A percentile compares a stretch with the other conserved stretches of the same genome.
Evolutionary conservation across 345 rosid species (phyloP).

Genomic region (Gossypium australe): DNA sequence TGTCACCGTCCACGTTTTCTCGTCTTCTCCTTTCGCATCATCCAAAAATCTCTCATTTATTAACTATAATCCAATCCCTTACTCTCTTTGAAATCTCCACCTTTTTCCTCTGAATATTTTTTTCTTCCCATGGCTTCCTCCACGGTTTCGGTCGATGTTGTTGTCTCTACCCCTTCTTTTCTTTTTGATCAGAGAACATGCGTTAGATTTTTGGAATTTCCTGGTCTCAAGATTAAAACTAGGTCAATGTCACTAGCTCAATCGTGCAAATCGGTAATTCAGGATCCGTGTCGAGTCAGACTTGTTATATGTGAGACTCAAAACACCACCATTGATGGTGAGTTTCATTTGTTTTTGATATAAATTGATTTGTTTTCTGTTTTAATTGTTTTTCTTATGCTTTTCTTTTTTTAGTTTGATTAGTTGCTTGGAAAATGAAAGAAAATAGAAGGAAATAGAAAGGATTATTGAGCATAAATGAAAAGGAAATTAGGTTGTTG

Average conservation of each 20-base stretch:
- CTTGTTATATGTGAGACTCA: slow-evolving; percentile 7
- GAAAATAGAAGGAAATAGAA: background rate
- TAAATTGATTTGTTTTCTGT: no score
- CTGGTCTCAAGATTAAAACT: background rate
- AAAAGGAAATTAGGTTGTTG: background rate
- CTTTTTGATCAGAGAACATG: slow-evolving; percentile 3
- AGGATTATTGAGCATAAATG: background rate
- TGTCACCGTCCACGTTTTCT: no score
- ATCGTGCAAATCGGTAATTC: slow-evolving; percentile 5
- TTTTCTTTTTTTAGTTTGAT: no score
- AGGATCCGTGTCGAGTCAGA: background rate
- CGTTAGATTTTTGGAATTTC: background rate
- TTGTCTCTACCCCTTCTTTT: slow-evolving; percentile 2
- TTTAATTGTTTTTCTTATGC: background rate
- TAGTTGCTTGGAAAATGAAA: no score
- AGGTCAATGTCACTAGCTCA: background rate
- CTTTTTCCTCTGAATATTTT: background rate
- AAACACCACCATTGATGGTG: slow-evolving; percentile 19
- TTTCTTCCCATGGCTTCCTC: slow-evolving; percentile 13
- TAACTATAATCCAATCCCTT: no score
- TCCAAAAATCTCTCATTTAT: no score
- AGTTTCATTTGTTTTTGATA: background rate
- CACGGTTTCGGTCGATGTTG: background rate
- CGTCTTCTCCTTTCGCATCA: no score
- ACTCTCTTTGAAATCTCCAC: background rate